Percentiles rank a stretch among this genome's conserved stretches.
Evolutionary conservation across 441 rosid genomes (phyloP).

Genomic region (Euphorbia celastroides): DNA sequence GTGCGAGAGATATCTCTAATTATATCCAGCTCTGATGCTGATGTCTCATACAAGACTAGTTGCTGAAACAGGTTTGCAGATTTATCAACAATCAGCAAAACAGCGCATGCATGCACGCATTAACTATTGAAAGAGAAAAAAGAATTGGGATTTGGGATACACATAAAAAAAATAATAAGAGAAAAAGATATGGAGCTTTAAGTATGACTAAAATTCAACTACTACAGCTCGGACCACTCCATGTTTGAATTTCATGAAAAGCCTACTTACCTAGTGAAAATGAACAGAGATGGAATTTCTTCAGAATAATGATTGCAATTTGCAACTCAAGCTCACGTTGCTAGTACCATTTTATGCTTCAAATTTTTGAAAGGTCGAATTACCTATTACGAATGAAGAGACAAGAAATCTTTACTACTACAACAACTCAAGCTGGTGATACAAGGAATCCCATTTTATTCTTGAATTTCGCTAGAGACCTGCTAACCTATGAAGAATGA

Average conservation of each 20-base stretch:
- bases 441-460: background rate
- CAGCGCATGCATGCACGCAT: background rate
- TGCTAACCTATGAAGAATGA: background rate
- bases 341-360: background rate
- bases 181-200: background rate
- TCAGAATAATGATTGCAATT: background rate
- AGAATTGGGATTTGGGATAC: background rate
- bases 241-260: background rate
- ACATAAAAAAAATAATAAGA: background rate
- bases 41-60: conserved; percentile 85
- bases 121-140: conserved; percentile 9
- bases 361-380: background rate
- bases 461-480: background rate
- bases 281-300: background rate
- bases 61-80: conserved; percentile 46
- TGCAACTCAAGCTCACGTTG: background rate
- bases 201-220: background rate
- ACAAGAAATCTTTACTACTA: background rate
- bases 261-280: background rate
- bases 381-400: background rate
- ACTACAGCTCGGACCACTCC: background rate
- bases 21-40: conserved; percentile 90
- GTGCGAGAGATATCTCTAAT: conserved; percentile 94
- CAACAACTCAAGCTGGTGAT: background rate
- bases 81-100: conserved; percentile 14